Evolutionary conservation across 1,284 basidiomycete genomes (phyloP).

Genomic region (Microbotryum scabiosae): DNA sequence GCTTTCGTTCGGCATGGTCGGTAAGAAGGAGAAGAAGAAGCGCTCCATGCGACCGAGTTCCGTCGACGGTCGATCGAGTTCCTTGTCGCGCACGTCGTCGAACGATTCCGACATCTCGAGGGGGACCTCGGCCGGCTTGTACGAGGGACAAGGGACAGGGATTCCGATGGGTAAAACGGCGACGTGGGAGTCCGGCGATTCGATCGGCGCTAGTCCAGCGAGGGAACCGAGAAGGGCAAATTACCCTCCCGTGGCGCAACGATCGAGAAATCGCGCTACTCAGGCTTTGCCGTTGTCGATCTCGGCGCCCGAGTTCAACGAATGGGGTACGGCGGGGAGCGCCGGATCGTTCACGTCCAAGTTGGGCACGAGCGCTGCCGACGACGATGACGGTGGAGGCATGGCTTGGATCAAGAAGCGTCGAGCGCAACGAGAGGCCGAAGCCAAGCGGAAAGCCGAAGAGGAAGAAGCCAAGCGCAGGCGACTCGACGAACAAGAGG

Average conservation of each 20-base stretch:
- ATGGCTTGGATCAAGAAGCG: constrained; percentile 33
- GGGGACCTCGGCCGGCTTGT: neutral
- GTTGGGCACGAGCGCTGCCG: neutral
- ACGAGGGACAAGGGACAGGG: constrained; percentile 11
- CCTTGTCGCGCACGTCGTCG: constrained; percentile 11
- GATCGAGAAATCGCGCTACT: constrained; percentile 1
- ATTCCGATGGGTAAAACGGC: constrained; percentile 28
- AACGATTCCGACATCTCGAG: constrained; percentile 9
- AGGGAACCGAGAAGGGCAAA: constrained; percentile 5
- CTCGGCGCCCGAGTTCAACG: constrained; percentile 13
- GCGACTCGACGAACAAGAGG: neutral
- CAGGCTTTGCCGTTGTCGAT: neutral
- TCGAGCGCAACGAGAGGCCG: constrained; percentile 24
- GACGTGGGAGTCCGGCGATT: constrained; percentile 26
- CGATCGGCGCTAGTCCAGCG: neutral
- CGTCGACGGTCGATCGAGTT: neutral
- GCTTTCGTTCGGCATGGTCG: constrained; percentile 14
- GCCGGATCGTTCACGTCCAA: constrained; percentile 3
- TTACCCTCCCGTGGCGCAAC: constrained; percentile 28
- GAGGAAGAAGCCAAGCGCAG: constrained; percentile 4
- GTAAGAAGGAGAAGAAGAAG: neutral
- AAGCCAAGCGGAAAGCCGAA: constrained; percentile 14
- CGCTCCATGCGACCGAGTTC: neutral
- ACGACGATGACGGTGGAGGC: constrained; percentile 33
- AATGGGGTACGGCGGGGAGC: constrained; percentile 8